These are phyloP conservation scores for Pistacia integerrima DNA, from an alignment of 345 rosid species.

Conservation along the genomic window DNA sequence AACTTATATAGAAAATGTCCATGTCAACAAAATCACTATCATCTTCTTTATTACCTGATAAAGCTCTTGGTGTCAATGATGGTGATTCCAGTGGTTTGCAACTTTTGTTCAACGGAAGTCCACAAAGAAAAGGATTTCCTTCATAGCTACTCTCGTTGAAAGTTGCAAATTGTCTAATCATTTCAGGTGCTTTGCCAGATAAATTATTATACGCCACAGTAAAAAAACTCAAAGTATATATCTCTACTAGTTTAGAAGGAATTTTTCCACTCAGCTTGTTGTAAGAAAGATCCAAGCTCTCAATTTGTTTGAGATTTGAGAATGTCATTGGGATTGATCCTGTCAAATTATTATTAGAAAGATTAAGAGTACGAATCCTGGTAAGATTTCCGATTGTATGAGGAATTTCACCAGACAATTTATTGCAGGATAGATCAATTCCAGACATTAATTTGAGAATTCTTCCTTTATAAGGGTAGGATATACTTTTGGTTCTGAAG, in stretches of 20 bases:
- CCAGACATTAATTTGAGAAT: slow-evolving; percentile 20
- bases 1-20: background rate
- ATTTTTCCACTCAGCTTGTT: slow-evolving; percentile 22
- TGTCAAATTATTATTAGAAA: slow-evolving; percentile 33
- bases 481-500: too few species aligned
- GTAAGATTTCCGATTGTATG: slow-evolving; percentile 22
- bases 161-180: background rate
- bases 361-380: slow-evolving; percentile 20
- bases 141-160: background rate
- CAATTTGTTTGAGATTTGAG: slow-evolving; percentile 24
- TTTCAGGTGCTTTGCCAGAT: slow-evolving; percentile 19
- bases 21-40: background rate
- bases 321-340: slow-evolving; percentile 34
- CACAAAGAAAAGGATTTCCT: background rate
- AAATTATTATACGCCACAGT: slow-evolving; percentile 17
- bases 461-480: background rate
- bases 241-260: slow-evolving; percentile 24
- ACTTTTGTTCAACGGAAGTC: background rate
- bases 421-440: slow-evolving; percentile 40
- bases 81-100: background rate
- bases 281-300: slow-evolving; percentile 33
- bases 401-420: slow-evolving; percentile 35
- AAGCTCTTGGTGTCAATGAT: background rate
- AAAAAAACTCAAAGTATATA: slow-evolving; percentile 4
- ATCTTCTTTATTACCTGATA: background rate